These are phyloP conservation scores for Jaenimonas drosophilae DNA, from an alignment of 208 protist species.

Conservation along the genomic window DNA sequence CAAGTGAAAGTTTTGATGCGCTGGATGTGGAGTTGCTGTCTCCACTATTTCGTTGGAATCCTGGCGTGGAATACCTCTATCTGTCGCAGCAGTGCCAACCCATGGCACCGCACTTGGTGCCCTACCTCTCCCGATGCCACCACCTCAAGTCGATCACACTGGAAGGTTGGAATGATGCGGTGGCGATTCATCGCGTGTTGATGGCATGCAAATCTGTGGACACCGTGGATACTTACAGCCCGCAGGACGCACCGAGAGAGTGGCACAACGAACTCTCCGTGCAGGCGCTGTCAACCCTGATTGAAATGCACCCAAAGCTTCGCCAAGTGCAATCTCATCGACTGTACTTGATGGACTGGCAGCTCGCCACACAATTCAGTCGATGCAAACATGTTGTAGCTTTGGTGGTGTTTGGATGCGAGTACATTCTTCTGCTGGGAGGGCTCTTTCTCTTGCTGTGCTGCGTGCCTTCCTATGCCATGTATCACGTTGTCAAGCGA, in stretches of 20 bases:
- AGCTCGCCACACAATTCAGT: constrained; percentile 74
- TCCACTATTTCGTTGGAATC: constrained; percentile 82
- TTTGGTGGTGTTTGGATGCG: constrained; percentile 67
- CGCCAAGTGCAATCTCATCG: constrained; percentile 62
- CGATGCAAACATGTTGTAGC: constrained; percentile 86
- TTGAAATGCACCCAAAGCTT: constrained; percentile 88
- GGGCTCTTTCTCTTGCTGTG: constrained; percentile 48
- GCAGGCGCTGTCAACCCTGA: constrained; percentile 75
- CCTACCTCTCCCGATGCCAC: constrained; percentile 46
- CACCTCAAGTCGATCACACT: constrained; percentile 58
- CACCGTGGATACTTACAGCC: constrained; percentile 67
- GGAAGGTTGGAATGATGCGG: constrained; percentile 82
- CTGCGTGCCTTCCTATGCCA: constrained; percentile 33
- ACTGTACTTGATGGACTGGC: constrained; percentile 67
- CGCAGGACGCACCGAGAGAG: constrained; percentile 51
- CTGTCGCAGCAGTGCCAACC: constrained; percentile 76
- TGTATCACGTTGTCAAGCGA: constrained; percentile 23
- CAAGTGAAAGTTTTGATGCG: constrained; percentile 52
- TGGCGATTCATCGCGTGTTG: constrained; percentile 71
- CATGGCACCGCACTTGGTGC: constrained; percentile 59
- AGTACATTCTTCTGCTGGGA: constrained; percentile 60
- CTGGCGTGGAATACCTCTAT: constrained; percentile 81
- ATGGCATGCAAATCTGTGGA: constrained; percentile 85
- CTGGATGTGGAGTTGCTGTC: constrained; percentile 72
- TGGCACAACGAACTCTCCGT: constrained; percentile 85